Evolutionary conservation across 2,329 filamentous ascomycete species (phyloP).

Genomic region (Aspergillus persii): DNA sequence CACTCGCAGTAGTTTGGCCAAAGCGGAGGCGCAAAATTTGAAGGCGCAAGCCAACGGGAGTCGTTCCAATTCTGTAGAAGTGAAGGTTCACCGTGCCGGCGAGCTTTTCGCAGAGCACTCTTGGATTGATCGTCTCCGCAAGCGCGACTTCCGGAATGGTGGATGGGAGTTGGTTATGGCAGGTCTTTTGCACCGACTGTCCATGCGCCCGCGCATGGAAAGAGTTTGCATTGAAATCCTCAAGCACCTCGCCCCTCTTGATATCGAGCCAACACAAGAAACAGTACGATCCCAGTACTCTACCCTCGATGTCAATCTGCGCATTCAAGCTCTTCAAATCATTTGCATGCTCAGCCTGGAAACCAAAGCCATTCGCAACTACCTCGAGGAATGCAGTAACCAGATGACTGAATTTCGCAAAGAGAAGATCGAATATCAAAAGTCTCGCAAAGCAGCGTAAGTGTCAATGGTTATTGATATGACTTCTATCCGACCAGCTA

Average conservation of each 20-base stretch:
- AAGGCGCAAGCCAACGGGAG: slow-evolving; percentile 59
- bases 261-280: slow-evolving; percentile 71
- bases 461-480: slow-evolving; percentile 24
- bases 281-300: slow-evolving; percentile 72
- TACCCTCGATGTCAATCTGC: slow-evolving; percentile 75
- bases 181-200: slow-evolving; percentile 80
- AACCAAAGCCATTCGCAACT: slow-evolving; percentile 80
- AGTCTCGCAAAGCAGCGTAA: slow-evolving; percentile 65
- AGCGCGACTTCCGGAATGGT: slow-evolving; percentile 80
- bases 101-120: slow-evolving; percentile 72
- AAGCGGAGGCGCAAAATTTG: slow-evolving; percentile 70
- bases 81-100: slow-evolving; percentile 55
- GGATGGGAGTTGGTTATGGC: slow-evolving; percentile 91
- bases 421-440: slow-evolving; percentile 90
- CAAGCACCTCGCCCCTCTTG: slow-evolving; percentile 73
- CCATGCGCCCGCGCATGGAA: slow-evolving; percentile 68
- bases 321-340: slow-evolving; percentile 76
- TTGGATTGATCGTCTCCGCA: slow-evolving; percentile 81
- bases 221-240: slow-evolving; percentile 76
- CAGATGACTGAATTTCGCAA: slow-evolving; percentile 95
- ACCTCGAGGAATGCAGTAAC: slow-evolving; percentile 88
- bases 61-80: slow-evolving; percentile 36
- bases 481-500: background rate
- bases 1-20: slow-evolving; percentile 81
- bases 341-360: slow-evolving; percentile 82